Evolutionary conservation across 148 eudicot species (phyloP).

Genomic region (Tetragonia tetragonoides): DNA sequence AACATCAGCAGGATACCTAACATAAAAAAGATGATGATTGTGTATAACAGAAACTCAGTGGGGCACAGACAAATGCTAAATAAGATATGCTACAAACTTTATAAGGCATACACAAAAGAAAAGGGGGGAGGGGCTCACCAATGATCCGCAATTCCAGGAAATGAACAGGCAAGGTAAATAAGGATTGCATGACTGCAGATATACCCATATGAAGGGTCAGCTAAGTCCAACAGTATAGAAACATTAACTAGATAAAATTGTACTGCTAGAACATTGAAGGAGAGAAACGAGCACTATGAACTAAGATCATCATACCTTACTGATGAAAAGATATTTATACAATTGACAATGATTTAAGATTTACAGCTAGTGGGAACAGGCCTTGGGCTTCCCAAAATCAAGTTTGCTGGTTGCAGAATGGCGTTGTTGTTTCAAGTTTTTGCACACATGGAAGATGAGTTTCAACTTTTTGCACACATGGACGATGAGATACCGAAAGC

Average conservation of each 20-base stretch:
- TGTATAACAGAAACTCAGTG: not conserved
- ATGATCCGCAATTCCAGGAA: conserved; percentile 90
- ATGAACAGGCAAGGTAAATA: conserved; percentile 68
- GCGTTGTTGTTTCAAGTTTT: too few species aligned
- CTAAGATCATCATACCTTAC: too few species aligned
- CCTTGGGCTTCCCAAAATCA: too few species aligned
- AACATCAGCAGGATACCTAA: conserved; percentile 90
- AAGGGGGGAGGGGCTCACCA: conserved; percentile 44
- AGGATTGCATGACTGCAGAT: conserved; percentile 89
- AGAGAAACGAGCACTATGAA: not conserved
- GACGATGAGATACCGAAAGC: too few species aligned
- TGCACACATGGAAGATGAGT: not conserved
- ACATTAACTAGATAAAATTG: not conserved
- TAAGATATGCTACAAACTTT: too few species aligned
- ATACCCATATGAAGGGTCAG: conserved; percentile 3
- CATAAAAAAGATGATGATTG: conserved; percentile 5
- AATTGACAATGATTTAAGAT: too few species aligned
- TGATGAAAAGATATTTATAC: not conserved
- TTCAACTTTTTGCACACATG: not conserved
- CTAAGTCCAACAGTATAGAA: not conserved
- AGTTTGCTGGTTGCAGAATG: not conserved
- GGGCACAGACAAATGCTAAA: not conserved
- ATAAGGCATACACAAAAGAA: too few species aligned
- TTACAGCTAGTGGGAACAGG: not conserved
- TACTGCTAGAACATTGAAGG: not conserved